Conservation (phyloP, 2,329 filamentous ascomycete species). For the Trichoderma semiorbis region DNA sequence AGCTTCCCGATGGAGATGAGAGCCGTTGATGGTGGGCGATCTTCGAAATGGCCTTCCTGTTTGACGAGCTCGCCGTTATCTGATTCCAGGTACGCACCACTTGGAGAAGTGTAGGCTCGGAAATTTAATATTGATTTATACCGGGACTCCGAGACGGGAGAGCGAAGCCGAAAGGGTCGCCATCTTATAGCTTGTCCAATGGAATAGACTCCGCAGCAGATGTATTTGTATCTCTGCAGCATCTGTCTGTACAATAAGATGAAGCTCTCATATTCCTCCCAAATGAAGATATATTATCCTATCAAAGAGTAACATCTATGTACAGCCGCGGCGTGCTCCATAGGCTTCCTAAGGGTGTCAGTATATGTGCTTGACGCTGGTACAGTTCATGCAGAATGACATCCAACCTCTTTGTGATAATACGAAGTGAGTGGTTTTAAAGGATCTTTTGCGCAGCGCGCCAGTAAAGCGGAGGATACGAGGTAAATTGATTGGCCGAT, state of each 20-base stretch:
- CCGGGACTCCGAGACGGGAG: background rate
- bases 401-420: background rate
- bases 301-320: background rate
- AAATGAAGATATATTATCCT: background rate
- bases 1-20: slow-evolving; percentile 10
- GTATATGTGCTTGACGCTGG: background rate
- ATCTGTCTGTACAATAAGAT: background rate
- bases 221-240: background rate
- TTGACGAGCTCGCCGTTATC: background rate
- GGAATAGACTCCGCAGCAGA: background rate
- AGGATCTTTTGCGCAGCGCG: background rate
- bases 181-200: background rate
- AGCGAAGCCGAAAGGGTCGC: background rate
- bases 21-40: background rate
- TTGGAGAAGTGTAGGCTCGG: background rate
- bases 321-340: background rate
- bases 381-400: background rate
- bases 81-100: background rate
- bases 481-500: background rate
- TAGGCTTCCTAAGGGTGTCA: background rate
- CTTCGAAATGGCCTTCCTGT: slow-evolving; percentile 3
- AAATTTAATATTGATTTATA: background rate
- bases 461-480: background rate
- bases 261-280: background rate
- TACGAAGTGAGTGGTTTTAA: background rate